A percentile compares a stretch with the other conserved stretches of the same genome.
Conservation (phyloP, 495 filamentous ascomycete genomes). For the Lophiostoma macrostomum region DNA sequence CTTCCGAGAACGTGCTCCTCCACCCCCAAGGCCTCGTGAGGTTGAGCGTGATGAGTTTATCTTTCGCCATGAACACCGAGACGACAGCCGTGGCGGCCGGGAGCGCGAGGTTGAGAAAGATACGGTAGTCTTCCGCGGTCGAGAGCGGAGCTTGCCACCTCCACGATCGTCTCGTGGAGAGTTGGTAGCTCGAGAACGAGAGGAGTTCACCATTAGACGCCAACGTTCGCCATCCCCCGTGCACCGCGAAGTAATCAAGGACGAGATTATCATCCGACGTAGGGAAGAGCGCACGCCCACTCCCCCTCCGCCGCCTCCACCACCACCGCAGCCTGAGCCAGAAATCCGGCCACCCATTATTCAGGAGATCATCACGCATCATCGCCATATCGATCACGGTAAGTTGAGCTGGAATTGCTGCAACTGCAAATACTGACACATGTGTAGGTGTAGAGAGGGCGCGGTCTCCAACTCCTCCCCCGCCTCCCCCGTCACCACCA, state of each 20-base stretch:
- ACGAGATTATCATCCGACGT: conserved; percentile 44
- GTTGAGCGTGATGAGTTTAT: conserved; percentile 37
- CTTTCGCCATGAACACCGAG: conserved; percentile 33
- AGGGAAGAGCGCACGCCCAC: conserved; percentile 35
- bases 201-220: conserved; percentile 42
- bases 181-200: conserved; percentile 38
- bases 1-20: conserved; percentile 21
- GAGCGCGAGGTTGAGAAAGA: conserved; percentile 36
- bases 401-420: conserved; percentile 28
- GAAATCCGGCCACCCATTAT: conserved; percentile 70
- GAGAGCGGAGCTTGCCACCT: conserved; percentile 34
- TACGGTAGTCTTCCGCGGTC: conserved; percentile 29
- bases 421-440: not conserved
- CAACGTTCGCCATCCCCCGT: conserved; percentile 33
- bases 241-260: conserved; percentile 33
- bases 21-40: conserved; percentile 10
- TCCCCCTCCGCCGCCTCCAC: conserved; percentile 43
- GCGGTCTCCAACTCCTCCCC: conserved; percentile 39
- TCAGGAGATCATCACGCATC: conserved; percentile 80
- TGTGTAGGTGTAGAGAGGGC: conserved; percentile 38
- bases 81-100: conserved; percentile 29
- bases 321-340: conserved; percentile 49
- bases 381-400: conserved; percentile 87
- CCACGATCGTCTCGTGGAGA: conserved; percentile 24
- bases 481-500: conserved; percentile 43